Evolutionary conservation across 192 early-diverging fungal species (phyloP), one percentile per base, ranked within the genome.

Genomic region (Coemansia sp.): DNA sequence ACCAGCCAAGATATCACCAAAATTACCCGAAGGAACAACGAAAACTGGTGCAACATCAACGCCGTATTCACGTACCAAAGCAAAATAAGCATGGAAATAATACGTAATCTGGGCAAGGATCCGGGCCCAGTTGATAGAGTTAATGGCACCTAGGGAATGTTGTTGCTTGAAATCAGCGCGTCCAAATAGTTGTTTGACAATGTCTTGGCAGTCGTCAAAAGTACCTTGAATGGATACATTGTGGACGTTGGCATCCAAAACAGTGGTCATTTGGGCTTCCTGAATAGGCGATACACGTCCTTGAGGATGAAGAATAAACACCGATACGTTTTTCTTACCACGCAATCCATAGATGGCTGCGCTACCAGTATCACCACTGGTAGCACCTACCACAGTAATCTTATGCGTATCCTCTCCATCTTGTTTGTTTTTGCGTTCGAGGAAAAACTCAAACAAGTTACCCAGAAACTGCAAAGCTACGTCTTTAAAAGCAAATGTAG

Each of bases 101-200:
- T 99, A 99, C 29, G 89, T 85, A 50, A 90, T 99, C 81, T 99
- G 96, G 11, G 93, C 94, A 48, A 99, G 80, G 61, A 99, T 99
- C 40, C 96, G 88, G 12, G 96, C 95, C 96, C 96, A 98, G 86
- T 99, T 99, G 86, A 99, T 99, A 11, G 97, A 99, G 82, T 99
- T 99, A 75, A 99, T 87, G 12, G 97, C 97, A 49, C 90, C 95
- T 42, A 99, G 86, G 56, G 90, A 85, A 76, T 95, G 87, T 56
- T 86, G 80, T 32, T 66, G 68, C 59, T 89, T 89, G 80, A 96
- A 97, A 8, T 77, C 83, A 5, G 73, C 70, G 61, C 95, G 90
- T 31, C 85, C 85, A 77, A 99, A 98, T 66, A 94, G 77, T 48
- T 85, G 84, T 85, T 99, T 99, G 68, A 99, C 91, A 51, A 93